Evolutionary conservation across 2,329 filamentous ascomycete species (phyloP), one percentile per base, ranked within the genome.

Genomic region (Proliferodiscus dingleyae): DNA sequence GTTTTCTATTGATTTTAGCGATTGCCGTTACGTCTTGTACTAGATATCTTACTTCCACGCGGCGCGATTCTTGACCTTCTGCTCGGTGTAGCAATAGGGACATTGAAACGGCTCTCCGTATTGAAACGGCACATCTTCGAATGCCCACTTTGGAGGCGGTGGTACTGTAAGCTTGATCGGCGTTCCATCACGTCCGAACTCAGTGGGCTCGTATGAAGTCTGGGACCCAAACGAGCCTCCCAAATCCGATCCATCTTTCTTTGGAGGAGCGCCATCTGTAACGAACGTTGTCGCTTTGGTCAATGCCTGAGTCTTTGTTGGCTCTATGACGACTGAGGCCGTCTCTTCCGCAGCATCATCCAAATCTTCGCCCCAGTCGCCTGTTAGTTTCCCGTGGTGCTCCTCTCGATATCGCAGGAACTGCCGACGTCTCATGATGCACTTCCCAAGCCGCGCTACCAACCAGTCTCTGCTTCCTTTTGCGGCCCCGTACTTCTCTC

Each of bases 381-480:
- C 40, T 0, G 53, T 37, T 1, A 59, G 19, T 15, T 53, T 61
- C 24, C 43, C 47, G 34, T 57, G 47, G 36, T 65, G 63, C 3
- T 63, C 58, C 16, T 58, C 44, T 10, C 58, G 54, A 43, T 65
- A 66, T 13, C 49, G 56, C 16, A 65, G 42, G 26, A 54, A 64
- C 26, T 64, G 57, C 7, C 63, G 51, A 22, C 63, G 50, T 37
- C 59, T 55, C 4, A 61, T 57, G 19, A 64, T 64, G 1, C 57
- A 56, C 16, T 55, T 58, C 1, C 63, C 63, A 5, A 66, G 52
- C 3, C 63, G 52, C 11, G 47, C 43, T 2, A 56, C 24, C 2
- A 64, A 37, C 54, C 53, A 59, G 24, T 51, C 50, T 9, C 21
- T 43, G 10, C 43, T 50, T 29, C 42, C 16, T 15, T 51, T 52